These are phyloP conservation scores for Ascocoryne sarcoides DNA, from an alignment of 2,329 filamentous ascomycete species.

Conservation along the genomic window DNA sequence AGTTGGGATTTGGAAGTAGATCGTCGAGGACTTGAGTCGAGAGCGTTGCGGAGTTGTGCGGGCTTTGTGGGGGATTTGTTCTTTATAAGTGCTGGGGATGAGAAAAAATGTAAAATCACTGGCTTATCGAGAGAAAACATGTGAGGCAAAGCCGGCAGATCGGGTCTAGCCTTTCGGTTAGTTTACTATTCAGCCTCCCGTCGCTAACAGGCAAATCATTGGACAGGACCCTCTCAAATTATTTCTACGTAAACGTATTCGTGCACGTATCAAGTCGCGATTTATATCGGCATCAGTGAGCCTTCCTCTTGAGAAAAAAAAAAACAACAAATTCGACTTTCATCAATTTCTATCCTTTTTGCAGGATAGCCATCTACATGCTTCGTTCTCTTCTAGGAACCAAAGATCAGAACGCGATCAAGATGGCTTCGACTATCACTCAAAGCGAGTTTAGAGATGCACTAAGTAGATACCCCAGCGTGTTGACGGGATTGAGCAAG, in stretches of 20 bases:
- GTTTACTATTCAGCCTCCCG: too few relatives aligned
- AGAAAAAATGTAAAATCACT: not conserved
- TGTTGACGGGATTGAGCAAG: conserved; percentile 18
- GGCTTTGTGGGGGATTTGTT: not conserved
- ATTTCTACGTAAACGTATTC: not conserved
- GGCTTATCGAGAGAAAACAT: not conserved
- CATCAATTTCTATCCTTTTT: conserved; percentile 4
- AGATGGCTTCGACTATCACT: conserved; percentile 23
- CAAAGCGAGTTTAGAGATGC: conserved; percentile 23
- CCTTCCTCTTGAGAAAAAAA: conserved; percentile 9
- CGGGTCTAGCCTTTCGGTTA: not conserved
- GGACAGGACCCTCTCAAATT: too few relatives aligned
- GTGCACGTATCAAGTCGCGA: conserved; percentile 1
- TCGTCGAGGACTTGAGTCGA: not conserved
- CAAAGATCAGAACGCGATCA: conserved; percentile 6
- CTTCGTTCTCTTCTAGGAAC: conserved; percentile 14
- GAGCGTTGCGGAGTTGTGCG: not conserved
- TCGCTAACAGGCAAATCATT: too few relatives aligned
- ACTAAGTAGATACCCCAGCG: conserved; percentile 19
- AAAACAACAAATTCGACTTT: conserved; percentile 10
- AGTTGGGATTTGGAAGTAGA: not conserved
- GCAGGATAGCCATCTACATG: conserved; percentile 4
- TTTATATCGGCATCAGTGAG: conserved; percentile 1
- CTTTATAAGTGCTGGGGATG: too few relatives aligned
- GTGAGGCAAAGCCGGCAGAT: not conserved